A percentile compares a stretch with the other conserved stretches of the same genome.
These are phyloP conservation scores for Pseudomicrostroma phylloplanum DNA, from an alignment of 1,284 basidiomycete species.

Conservation along the genomic window DNA sequence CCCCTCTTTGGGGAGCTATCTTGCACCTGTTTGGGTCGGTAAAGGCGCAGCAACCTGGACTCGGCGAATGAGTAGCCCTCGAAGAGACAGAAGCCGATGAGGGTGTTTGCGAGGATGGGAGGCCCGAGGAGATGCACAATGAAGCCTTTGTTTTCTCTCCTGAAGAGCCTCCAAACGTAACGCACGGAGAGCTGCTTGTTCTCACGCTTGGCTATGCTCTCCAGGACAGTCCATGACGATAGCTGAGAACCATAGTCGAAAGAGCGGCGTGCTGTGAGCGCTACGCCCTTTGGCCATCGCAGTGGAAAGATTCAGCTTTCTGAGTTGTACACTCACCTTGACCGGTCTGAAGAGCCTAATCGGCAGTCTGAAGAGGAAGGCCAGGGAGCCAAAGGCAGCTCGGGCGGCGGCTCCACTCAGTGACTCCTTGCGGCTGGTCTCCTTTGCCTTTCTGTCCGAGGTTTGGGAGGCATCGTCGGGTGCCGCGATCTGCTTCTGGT, in stretches of 20 bases:
- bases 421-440: constrained; percentile 25
- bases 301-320: neutral
- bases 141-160: constrained; percentile 35
- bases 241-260: constrained; percentile 10
- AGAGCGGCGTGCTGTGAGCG: neutral
- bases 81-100: constrained; percentile 51
- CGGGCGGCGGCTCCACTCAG: constrained; percentile 40
- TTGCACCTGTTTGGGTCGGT: neutral
- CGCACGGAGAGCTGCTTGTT: constrained; percentile 39
- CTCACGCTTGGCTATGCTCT: constrained; percentile 51
- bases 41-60: constrained; percentile 19
- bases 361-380: constrained; percentile 52
- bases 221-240: constrained; percentile 49
- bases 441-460: neutral
- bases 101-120: constrained; percentile 49
- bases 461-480: neutral
- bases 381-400: constrained; percentile 47
- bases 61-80: constrained; percentile 46
- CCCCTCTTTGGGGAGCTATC: neutral
- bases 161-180: constrained; percentile 47
- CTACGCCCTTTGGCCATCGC: neutral
- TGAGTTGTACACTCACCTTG: constrained; percentile 23
- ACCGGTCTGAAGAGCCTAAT: constrained; percentile 51
- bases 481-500: neutral
- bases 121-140: constrained; percentile 39